Evolutionary conservation across 129 eudicot species (phyloP), one percentile per base, ranked within the genome.

Genomic region (Oenanthe sinensis): DNA sequence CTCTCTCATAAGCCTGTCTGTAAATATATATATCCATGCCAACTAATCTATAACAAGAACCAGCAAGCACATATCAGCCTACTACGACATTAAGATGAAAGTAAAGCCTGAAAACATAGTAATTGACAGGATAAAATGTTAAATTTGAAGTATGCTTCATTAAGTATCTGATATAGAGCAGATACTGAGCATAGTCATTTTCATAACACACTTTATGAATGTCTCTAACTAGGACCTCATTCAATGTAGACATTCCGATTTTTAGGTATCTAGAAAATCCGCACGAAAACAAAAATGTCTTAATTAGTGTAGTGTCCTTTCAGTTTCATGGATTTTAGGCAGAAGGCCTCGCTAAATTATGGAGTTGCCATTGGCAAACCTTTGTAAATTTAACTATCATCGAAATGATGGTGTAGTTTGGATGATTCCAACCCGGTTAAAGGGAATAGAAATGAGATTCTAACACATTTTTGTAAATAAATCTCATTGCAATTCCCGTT

Each of bases 31-130:
- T 63, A 2, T 26, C 8, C 36, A 24, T 11, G 36, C 40, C 17
- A 65, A 65, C 71, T 28, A 28, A 65, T 65, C 71, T 65, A 65
- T 65, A 65, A 65, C 71, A 65, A 65, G 36, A 65, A 33, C 28
- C 63, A 52, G 24, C 62, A 20, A 24, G 8, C 22, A 67, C 22
- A 67, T 36, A 67, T 12, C 19, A 67, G 19, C 40, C 39, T 26
- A 67, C 43, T 36, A 26, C 7, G 22, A 12, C 42, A 26, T 14
- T 63, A 63, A 63, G 5, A 63, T 26, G 19, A 63, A 63, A 26
- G 36, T 24, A 63, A 26, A 63, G 71, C 39, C 40, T 30, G 39
- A 26, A 30, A 10, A 63, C 17, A 3, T 63, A n/a, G 1, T 24
- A 4, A 63, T 0, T 63, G 40, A 26, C 71, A 9, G 39, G 37